A percentile compares a stretch with the other conserved stretches of the same genome.
Conservation (phyloP, 2,329 filamentous ascomycete genomes). For the Paecilomyces fulvus region DNA sequence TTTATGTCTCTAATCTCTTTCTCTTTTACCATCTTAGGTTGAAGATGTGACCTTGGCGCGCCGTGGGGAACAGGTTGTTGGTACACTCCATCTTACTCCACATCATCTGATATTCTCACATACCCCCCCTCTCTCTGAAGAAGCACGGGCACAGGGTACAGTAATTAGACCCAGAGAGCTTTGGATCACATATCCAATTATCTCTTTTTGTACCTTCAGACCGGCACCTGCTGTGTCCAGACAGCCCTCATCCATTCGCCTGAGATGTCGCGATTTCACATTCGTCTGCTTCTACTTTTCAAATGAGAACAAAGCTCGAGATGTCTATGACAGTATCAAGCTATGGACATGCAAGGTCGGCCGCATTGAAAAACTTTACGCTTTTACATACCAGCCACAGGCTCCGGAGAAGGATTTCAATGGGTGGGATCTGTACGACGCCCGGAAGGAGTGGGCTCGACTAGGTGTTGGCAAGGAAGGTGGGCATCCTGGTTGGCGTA, state of each 20-base stretch:
- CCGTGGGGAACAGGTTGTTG: constrained; percentile 48
- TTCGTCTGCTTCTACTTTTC: constrained; percentile 86
- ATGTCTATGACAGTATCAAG: constrained; percentile 82
- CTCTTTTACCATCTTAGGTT: constrained; percentile 25
- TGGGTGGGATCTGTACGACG: constrained; percentile 79
- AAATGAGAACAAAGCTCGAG: constrained; percentile 64
- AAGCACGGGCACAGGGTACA: constrained; percentile 32
- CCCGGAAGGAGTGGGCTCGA: constrained; percentile 73
- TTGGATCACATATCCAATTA: constrained; percentile 94
- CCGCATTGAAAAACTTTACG: constrained; percentile 79
- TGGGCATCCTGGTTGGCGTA: constrained; percentile 74
- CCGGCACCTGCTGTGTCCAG: constrained; percentile 62
- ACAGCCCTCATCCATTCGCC: constrained; percentile 70
- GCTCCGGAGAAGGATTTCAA: constrained; percentile 64
- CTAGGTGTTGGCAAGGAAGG: constrained; percentile 80
- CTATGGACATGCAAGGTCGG: constrained; percentile 72
- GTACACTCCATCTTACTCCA: constrained; percentile 54
- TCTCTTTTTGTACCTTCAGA: constrained; percentile 69
- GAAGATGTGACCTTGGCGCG: constrained; percentile 52
- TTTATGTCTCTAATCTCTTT: not conserved
- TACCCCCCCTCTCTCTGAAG: constrained; percentile 35
- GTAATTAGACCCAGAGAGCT: constrained; percentile 55
- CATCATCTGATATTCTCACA: constrained; percentile 59
- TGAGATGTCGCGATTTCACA: constrained; percentile 87
- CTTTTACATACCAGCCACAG: constrained; percentile 74